Base-by-base conservation (phyloP, 805 yeast genomes). In the Yarrowia osloensis region DNA sequence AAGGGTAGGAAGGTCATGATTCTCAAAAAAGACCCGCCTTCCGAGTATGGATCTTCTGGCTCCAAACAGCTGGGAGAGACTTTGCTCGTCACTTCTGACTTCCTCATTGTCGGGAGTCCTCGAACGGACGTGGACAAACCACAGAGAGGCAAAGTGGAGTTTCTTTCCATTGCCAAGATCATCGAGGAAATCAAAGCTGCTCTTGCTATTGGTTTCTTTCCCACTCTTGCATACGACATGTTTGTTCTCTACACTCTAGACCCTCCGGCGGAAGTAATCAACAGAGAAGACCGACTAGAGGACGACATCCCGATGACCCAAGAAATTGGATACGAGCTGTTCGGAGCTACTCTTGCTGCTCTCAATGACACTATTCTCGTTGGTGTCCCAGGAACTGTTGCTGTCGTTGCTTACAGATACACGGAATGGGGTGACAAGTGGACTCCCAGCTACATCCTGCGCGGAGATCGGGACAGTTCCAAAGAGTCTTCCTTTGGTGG, bases 301-400 rank as follows among this genome's bases (percentile, higher is more conserved):
- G 63, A 57, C 37, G 49, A 40, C 15, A 28, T 28, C 6, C 8
- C 19, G 28, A 21, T 19, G 9, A 11, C 28, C 15, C 17, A 39
- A 13, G 63, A 57, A 28, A n/a, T 57, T 40, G 63, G 63, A 12
- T 57, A 57, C 7, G 63, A 57, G 49, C 35, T 57, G 7, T 57
- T 57, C 13, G 63, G 63, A 9, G 4, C 47, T 1, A 28, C 63
- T 1, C 49, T 57, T 4, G 63, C 49, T n/a, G 24, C 28, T 33
- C 49, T 57, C 26, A 57, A 57, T 8, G 39, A 40, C 19, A 57
- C 63, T 13, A 35, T 57, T 13, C 26, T 57, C 3, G 63, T 57
- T 3, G 63, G 63, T 17, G 63, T 40, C 3, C 49, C 63, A 7
- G 63, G 63, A 26, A 7, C 49, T 2, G 35, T 21, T 11, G 35